Evolutionary conservation across 129 eudicot genomes (phyloP), one percentile per base, ranked within the genome.

Genomic region (Arctium minus): DNA sequence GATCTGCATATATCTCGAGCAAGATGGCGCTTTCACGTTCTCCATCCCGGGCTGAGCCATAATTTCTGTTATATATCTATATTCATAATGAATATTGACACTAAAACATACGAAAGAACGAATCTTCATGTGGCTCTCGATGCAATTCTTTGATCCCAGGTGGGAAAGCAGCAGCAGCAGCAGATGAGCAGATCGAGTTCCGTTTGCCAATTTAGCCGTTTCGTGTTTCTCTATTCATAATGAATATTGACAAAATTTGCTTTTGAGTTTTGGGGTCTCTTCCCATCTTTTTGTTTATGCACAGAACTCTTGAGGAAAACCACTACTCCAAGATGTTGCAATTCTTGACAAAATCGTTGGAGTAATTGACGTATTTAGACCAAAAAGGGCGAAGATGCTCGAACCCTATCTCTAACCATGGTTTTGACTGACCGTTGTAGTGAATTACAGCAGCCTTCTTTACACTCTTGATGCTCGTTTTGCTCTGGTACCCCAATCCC

Each of bases 351-450:
- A 96, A 96, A 62, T 91, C 98, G 75, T 89, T 96, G 53, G 97
- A 96, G 89, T 93, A 89, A 84, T 96, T 93, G 42, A 93, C 89
- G 75, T 91, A 89, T 81, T 93, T 96, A 76, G 97, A 90, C 99
- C 99, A 96, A 83, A 89, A 96, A 42, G 99, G 98, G 65, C 99
- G 91, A 74, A 96, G 97, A 90, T 96, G 98, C 85, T 89, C 98
- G 73, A 96, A 96, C 18, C 98, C 99, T 75, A 96, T 91, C 72
- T 94, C 95, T 35, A 96, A 86, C 99, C 99, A 96, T 5, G 98
- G 99, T 86, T 96, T 96, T 67, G 98, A 92, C 81, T 96, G 99
- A 69, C 99, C 99, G 37, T 96, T 96, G 91, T 96, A 96, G 87
- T 96, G 99, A 79, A 96, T 96, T 17, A 96, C 99, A n/a, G 99